Evolutionary conservation across 345 rosid genomes (phyloP), one percentile per base, ranked within the genome.

Genomic region (Boechera divaricarpa): DNA sequence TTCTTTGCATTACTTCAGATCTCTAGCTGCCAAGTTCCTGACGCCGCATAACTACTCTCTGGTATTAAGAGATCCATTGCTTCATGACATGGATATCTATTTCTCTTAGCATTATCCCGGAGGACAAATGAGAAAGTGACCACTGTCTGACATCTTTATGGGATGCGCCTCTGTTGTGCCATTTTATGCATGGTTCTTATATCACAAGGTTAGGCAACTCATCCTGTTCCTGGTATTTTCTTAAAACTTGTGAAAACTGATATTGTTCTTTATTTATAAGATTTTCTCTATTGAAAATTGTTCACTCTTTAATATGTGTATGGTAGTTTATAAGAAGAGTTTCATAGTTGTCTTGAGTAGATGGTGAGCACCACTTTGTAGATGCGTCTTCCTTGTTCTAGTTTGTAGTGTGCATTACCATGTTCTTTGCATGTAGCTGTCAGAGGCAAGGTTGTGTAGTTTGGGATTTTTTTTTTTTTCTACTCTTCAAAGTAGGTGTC

Each of bases 21-120:
- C 80, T 80, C 83, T 52, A 35, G 75, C 51, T 82, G 55, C 68
- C 82, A 58, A 69, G 70, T 64, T 67, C 81, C 82, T 75, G 91
- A 82, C 70, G 83, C 69, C 62, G 81, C 85, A 56, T 77, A 72
- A 73, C 88, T 94, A 80, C 96, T n/a, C 97, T 31, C 80, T 78
- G 33, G 85, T 87, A 80, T 79, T 94, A 63, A 92, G 89, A 77
- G 97, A 94, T 72, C 83, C 84, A 13, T 84, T 94, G 75, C 80
- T 88, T 86, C 86, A 79, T 70, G 97, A 91, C 82, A 78, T 90
- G 92, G 97, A 92, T 79, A 78, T 78, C 48, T 75, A 77, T 81
- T 63, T 90, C n/a, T 70, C 81, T 81, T 73, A 88, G 83, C 73
- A 77, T 76, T 79, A 28, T 78, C 39, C 77, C 51, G 39, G 85